Evolutionary conservation across 2,329 filamentous ascomycete genomes (phyloP), one percentile per base, ranked within the genome.

Genomic region (Colletotrichum lini): DNA sequence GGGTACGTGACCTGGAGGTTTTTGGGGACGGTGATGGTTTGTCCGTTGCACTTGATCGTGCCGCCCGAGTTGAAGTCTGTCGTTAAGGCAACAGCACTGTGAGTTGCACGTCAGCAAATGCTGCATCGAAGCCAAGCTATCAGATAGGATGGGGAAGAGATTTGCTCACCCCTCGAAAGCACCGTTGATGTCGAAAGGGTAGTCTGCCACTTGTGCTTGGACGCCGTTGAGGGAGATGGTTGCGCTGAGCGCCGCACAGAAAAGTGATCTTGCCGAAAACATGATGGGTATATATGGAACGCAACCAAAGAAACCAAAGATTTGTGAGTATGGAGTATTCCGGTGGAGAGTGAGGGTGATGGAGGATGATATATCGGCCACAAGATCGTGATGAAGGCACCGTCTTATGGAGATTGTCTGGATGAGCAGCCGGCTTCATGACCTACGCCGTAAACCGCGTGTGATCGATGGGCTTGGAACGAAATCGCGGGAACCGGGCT

Each of bases 1-100:
- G 74, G 74, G 42, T 75, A 74, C 16, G 67, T 64, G 53, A 75
- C 65, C 38, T 72, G 67, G n/a, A 75, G 65, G 40, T 75, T 75
- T 64, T 74, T 72, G n/a, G 74, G 74, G 4, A 75, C 67, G 30
- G 47, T 60, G 38, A 75, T 63, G 30, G 54, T 59, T 35, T 67
- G 67, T 21, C 74, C 73, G n/a, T 74, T 73, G 5, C 73, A 65
- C 38, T 21, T 67, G 54, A 75, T 70, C 13, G 40, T 47, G 5
- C 74, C 73, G 7, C 73, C 74, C 4, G 73, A 61, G 65, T 75
- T 75, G 61, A 68, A 72, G 4, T 52, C 44, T 18, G 47, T 23
- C 10, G 44, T 38, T 3, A 44, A 47, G 2, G 64, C 56, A 26
- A 59, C 40, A n/a, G 72, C 72, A 30, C 77, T 77, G 30, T 13